These are phyloP conservation scores for Wallacemonas sp. DNA, from an alignment of 208 protist genomes.

Conservation along the genomic window DNA sequence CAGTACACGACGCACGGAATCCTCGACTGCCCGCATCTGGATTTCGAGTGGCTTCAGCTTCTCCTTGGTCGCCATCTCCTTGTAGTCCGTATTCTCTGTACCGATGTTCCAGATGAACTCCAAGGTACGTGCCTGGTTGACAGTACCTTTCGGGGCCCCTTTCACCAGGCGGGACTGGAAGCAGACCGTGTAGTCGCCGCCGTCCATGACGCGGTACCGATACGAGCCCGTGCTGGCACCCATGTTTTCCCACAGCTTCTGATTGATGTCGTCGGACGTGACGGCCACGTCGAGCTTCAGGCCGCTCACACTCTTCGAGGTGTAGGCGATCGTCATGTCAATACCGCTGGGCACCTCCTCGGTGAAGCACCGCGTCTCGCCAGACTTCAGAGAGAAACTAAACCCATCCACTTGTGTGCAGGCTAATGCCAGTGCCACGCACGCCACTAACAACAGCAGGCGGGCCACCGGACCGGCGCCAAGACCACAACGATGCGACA, in stretches of 20 bases:
- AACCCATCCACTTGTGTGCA: slow-evolving; percentile 11
- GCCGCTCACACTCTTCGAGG: slow-evolving; percentile 41
- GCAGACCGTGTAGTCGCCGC: slow-evolving; percentile 77
- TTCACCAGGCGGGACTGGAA: slow-evolving; percentile 47
- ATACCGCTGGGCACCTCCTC: slow-evolving; percentile 75
- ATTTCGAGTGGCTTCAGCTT: slow-evolving; percentile 92
- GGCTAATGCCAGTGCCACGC: slow-evolving; percentile 8
- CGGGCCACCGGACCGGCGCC: not conserved
- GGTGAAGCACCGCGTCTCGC: slow-evolving; percentile 62
- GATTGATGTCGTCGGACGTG: slow-evolving; percentile 2
- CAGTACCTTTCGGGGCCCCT: slow-evolving; percentile 14
- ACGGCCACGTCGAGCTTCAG: slow-evolving; percentile 63
- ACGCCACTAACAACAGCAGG: not conserved
- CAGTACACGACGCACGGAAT: slow-evolving; percentile 78
- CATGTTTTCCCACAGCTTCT: slow-evolving; percentile 1
- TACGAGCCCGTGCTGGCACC: slow-evolving; percentile 38
- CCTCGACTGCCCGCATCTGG: slow-evolving; percentile 86
- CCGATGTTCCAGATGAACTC: slow-evolving; percentile 42
- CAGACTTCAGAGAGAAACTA: slow-evolving; percentile 46
- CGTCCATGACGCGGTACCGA: slow-evolving; percentile 25
- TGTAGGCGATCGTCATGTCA: slow-evolving; percentile 56
- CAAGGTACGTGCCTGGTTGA: slow-evolving; percentile 19
- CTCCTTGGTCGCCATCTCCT: slow-evolving; percentile 63
- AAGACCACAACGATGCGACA: not conserved
- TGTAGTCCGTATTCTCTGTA: slow-evolving; percentile 69